A percentile compares a stretch with the other conserved stretches of the same genome.
phyloP scores from a whole-genome alignment of 2,329 filamentous ascomycete species.

The Didymella lethalis region DNA sequence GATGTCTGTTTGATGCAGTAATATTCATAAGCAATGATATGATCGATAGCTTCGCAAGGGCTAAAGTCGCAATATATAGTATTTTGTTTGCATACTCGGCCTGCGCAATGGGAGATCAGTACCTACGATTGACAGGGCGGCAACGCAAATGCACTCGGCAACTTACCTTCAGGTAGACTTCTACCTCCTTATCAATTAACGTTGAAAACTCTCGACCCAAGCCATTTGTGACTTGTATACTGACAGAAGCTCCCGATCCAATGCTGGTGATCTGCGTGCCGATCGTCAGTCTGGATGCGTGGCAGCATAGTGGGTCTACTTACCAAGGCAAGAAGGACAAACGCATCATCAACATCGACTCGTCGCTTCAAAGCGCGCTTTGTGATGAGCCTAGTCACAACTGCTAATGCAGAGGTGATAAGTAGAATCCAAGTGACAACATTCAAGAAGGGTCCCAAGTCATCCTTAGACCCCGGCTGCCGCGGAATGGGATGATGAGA shows the following conservation, averaged over 20 bases:
- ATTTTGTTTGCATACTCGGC: slow-evolving; percentile 48
- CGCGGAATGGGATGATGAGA: slow-evolving; percentile 37
- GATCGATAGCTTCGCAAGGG: slow-evolving; percentile 47
- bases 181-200: slow-evolving; percentile 30
- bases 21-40: slow-evolving; percentile 48
- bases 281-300: slow-evolving; percentile 20
- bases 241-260: slow-evolving; percentile 44
- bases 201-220: slow-evolving; percentile 38
- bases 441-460: slow-evolving; percentile 47
- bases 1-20: slow-evolving; percentile 43
- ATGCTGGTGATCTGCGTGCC: slow-evolving; percentile 38
- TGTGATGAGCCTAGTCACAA: slow-evolving; percentile 45
- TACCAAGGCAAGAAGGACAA: slow-evolving; percentile 47
- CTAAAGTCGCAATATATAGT: slow-evolving; percentile 46
- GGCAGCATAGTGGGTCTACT: background rate
- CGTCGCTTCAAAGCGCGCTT: slow-evolving; percentile 44
- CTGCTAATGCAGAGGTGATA: slow-evolving; percentile 45
- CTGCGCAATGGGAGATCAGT: slow-evolving; percentile 21
- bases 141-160: background rate
- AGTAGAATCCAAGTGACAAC: slow-evolving; percentile 48
- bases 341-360: slow-evolving; percentile 47
- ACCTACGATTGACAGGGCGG: background rate
- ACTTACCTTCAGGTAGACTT: slow-evolving; percentile 44
- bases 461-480: slow-evolving; percentile 37
- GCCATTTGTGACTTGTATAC: slow-evolving; percentile 42